These are phyloP conservation scores for Fusarium beomiforme DNA, from an alignment of 2,329 filamentous ascomycete genomes.

Conservation along the genomic window DNA sequence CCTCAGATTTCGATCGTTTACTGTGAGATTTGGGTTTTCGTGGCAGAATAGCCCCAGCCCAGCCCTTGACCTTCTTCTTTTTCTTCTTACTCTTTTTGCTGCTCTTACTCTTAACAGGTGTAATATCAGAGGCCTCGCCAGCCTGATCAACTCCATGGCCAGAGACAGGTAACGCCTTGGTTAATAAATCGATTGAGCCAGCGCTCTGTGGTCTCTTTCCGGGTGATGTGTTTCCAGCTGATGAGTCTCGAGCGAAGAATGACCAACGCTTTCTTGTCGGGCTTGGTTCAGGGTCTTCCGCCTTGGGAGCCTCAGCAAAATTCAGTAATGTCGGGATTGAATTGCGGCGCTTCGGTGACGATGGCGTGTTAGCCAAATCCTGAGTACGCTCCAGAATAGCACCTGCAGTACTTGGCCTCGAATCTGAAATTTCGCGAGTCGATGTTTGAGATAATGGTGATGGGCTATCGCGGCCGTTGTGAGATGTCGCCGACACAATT, in stretches of 20 bases:
- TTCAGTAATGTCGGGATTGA: slow-evolving; percentile 66
- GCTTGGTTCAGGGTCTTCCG: slow-evolving; percentile 54
- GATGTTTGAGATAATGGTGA: slow-evolving; percentile 51
- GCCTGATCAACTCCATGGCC: slow-evolving; percentile 50
- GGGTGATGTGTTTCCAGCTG: slow-evolving; percentile 57
- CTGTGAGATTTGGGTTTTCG: slow-evolving; percentile 65
- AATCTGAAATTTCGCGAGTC: slow-evolving; percentile 56
- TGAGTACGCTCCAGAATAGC: slow-evolving; percentile 68
- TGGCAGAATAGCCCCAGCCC: slow-evolving; percentile 74
- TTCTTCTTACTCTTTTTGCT: slow-evolving; percentile 50
- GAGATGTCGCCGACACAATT: slow-evolving; percentile 69
- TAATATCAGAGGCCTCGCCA: slow-evolving; percentile 33
- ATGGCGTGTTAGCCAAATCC: slow-evolving; percentile 33
- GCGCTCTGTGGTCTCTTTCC: slow-evolving; percentile 59
- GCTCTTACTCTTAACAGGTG: slow-evolving; percentile 42
- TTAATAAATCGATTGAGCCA: slow-evolving; percentile 54
- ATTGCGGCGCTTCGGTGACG: slow-evolving; percentile 63
- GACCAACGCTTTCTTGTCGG: slow-evolving; percentile 69
- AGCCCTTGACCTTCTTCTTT: slow-evolving; percentile 78
- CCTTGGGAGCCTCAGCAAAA: slow-evolving; percentile 49
- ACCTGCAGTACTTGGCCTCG: slow-evolving; percentile 75
- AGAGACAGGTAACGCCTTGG: slow-evolving; percentile 46
- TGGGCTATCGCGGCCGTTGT: slow-evolving; percentile 54
- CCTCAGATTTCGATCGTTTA: slow-evolving; percentile 54
- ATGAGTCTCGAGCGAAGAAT: slow-evolving; percentile 70